A percentile compares a stretch with the other conserved stretches of the same genome.
Conservation (phyloP, 139 green algal genomes). For the Mesostigma viride region DNA sequence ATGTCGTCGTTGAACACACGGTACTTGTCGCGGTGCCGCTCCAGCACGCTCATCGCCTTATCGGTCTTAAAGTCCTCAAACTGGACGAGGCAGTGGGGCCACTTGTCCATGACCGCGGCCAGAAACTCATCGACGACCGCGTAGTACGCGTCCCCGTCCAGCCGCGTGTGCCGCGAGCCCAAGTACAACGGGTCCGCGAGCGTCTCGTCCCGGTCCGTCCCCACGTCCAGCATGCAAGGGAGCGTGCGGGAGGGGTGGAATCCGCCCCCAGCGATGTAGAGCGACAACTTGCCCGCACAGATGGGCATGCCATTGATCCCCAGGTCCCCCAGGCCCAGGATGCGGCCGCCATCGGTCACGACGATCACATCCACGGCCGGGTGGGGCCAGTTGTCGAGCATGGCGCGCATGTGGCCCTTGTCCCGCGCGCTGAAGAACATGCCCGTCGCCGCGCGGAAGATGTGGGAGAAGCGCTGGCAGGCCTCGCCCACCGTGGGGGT, state of each 20-base stretch:
- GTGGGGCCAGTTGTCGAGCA: constrained; percentile 54
- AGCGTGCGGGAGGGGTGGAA: constrained; percentile 51
- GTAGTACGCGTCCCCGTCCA: background rate
- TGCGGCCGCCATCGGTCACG: constrained; percentile 50
- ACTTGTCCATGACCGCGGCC: constrained; percentile 6
- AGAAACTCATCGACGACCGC: constrained; percentile 25
- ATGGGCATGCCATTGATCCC: constrained; percentile 73
- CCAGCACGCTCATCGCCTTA: constrained; percentile 69
- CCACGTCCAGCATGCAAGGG: constrained; percentile 75
- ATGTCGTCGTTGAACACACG: constrained; percentile 92
- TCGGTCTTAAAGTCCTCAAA: constrained; percentile 86
- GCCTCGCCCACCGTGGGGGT: constrained; percentile 59
- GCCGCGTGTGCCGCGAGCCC: constrained; percentile 32
- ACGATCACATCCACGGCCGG: constrained; percentile 59
- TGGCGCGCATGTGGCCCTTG: constrained; percentile 28
- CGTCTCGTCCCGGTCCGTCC: constrained; percentile 59
- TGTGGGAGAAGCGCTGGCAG: constrained; percentile 36
- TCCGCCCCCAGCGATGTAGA: constrained; percentile 54
- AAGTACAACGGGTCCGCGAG: constrained; percentile 58
- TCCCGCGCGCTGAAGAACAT: background rate
- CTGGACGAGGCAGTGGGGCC: constrained; percentile 40
- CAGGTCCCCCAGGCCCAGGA: constrained; percentile 46
- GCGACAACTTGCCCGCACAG: constrained; percentile 59
- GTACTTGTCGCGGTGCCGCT: constrained; percentile 30
- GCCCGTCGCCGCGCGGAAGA: constrained; percentile 3